Evolutionary conservation across 805 yeast genomes (phyloP), one percentile per base, ranked within the genome.

Genomic region (Scheffersomyces amazonensis): DNA sequence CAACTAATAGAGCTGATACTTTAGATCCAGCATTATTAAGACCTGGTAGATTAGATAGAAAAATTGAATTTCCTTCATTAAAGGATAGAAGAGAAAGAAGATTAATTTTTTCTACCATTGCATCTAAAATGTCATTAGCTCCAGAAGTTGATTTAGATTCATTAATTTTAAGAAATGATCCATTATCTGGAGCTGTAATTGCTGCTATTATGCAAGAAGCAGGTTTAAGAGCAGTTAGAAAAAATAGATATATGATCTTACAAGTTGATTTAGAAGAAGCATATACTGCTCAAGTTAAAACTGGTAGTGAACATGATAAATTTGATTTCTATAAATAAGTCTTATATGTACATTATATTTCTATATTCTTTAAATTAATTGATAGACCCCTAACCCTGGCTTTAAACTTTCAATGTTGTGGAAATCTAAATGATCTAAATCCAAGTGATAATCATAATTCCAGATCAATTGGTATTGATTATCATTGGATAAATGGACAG

Each of bases 191-290:
- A 58, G 99, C 96, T 10, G 78, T 91, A 40, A 93, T 93, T 58
- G 98, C 99, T 12, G 99, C 99, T 13, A 91, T 93, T 51, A 93
- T 93, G 99, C 99, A 93, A 76, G 99, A 95, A 69, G 99, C 99
- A 20, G 99, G 99, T 50, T 76, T 93, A 51, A 81, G 99, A 52
- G 99, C 99, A 2, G 98, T 93, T 33, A 85, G 99, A 71, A 93
- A 91, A 71, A 93, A 93, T 66, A 80, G 99, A 69, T 93, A 95
- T 63, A 95, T 93, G 66, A 95, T 93, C 49, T 73, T 95, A 56
- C 98, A 93, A 69, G 82, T 83, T 58, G 99, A 93, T 69, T 73
- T 93, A 60, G 99, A 93, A 63, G 99, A 93, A 70, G 99, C 99
- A 5, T 93, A 93, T 69, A 85, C 95, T 39, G 70, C 96, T 28